Percentiles rank a stretch among this genome's conserved stretches.
Evolutionary conservation across 257 asterid species (phyloP).

Genomic region (Fraxinus pennsylvanica): DNA sequence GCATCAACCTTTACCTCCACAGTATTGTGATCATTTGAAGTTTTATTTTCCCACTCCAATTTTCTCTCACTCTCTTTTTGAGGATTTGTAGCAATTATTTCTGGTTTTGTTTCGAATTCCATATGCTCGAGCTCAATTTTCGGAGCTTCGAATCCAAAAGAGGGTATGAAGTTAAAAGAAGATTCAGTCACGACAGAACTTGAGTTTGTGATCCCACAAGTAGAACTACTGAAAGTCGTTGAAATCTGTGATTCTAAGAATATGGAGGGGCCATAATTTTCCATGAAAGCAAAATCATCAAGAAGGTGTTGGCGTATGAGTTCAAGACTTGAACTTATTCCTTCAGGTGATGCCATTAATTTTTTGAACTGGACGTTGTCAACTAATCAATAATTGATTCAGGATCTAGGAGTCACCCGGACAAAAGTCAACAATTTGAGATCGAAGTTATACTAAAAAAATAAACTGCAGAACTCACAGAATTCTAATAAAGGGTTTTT

Average conservation of each 20-base stretch:
- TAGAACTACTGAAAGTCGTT: constrained; percentile 39
- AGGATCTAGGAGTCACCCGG: no score
- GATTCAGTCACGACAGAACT: constrained; percentile 29
- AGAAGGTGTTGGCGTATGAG: constrained; percentile 71
- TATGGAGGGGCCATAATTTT: constrained; percentile 29
- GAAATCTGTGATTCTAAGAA: constrained; percentile 33
- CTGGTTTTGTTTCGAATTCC: constrained; percentile 41
- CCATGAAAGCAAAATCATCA: constrained; percentile 57
- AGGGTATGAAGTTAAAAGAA: constrained; percentile 22
- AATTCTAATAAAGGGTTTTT: no score
- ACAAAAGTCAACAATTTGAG: no score
- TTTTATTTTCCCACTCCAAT: not conserved
- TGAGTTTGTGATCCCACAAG: constrained; percentile 15
- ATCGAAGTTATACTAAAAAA: no score
- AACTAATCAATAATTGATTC: no score
- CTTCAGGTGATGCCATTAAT: constrained; percentile 49
- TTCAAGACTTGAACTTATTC: constrained; percentile 54
- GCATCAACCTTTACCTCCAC: not conserved
- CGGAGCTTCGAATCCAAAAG: no score
- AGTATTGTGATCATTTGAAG: not conserved
- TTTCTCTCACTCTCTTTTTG: constrained; percentile 2
- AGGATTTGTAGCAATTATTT: constrained; percentile 28
- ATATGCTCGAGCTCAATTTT: not conserved
- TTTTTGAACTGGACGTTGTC: no score
- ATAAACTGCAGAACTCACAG: no score